Base-by-base conservation (phyloP, 2,329 filamentous ascomycete genomes). In the Phoma sp. region DNA sequence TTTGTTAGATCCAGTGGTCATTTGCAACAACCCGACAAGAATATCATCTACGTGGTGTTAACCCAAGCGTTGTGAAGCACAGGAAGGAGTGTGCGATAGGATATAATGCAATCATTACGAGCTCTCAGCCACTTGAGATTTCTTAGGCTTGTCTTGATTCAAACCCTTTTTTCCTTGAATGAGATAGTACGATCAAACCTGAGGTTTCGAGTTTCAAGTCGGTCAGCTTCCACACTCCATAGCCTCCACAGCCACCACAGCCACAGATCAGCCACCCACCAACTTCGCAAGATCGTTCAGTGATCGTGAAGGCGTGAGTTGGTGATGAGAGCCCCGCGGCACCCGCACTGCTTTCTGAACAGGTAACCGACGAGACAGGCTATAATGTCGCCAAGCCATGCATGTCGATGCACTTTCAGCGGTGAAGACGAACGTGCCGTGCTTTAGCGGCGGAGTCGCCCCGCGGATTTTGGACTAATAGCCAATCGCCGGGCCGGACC, bases 391-490 rank as follows among this genome's bases (percentile, higher is more conserved):
- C 51, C 39, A 54, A 54, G 51, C 21, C 28, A n/a, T 54, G 39
- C 39, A 23, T 49, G 51, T 36, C 33, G 9, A 54, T 39, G 51
- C 51, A 48, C n/a, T 30, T 38, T 17, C 38, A 53, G 43, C 51
- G 50, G 50, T 53, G 50, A 53, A 47, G 28, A 49, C 28, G 52
- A 40, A 42, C 36, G 40, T 47, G 46, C 47, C 30, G 47, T 32
- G 21, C 18, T 30, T 29, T 50, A 54, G 51, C 46, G 47, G 53
- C 34, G 42, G 36, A 39, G 37, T 32, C n/a, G 42, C 53, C 47
- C 53, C 42, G 47, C 47, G 32, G 37, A n/a, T n/a, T 33, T 23
- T 30, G 14, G 6, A 36, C 15, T 20, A 11, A 26, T 7, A 38
- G 18, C 53, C 53, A 56, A 56, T 56, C 29, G 36, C 20, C 42